These are phyloP conservation scores for Ganoderma meredithae DNA, from an alignment of 1,284 basidiomycete species.

Conservation along the genomic window DNA sequence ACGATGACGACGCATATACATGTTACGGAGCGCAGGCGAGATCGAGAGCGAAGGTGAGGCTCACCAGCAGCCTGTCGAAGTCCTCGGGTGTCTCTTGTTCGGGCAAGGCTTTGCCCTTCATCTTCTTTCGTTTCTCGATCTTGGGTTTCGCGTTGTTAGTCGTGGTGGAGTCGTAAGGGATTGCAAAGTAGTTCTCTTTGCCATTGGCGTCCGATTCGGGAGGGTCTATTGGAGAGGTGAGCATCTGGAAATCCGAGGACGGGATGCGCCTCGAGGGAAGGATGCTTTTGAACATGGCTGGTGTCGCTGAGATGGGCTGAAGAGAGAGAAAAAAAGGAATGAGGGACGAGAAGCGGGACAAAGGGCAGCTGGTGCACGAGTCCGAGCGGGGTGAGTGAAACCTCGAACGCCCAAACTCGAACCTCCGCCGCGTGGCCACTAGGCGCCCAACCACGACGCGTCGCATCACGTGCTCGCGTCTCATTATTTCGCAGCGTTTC, in stretches of 20 bases:
- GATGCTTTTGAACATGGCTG: slow-evolving; percentile 82
- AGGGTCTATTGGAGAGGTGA: slow-evolving; percentile 60
- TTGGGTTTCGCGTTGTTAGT: slow-evolving; percentile 35
- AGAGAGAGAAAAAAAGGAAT: slow-evolving; percentile 15
- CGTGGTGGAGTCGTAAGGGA: slow-evolving; percentile 29
- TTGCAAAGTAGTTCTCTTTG: slow-evolving; percentile 69
- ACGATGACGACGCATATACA: background rate
- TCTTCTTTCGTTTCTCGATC: slow-evolving; percentile 42
- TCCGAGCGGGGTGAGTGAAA: too few relatives aligned
- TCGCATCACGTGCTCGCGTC: slow-evolving; percentile 31
- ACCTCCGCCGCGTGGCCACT: slow-evolving; percentile 26
- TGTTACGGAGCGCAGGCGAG: background rate
- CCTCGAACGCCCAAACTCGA: slow-evolving; percentile 32
- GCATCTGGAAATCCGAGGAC: slow-evolving; percentile 72
- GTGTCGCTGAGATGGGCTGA: slow-evolving; percentile 18
- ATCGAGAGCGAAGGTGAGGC: slow-evolving; percentile 33
- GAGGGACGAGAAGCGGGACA: background rate
- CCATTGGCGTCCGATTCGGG: slow-evolving; percentile 46
- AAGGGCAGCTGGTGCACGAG: slow-evolving; percentile 14
- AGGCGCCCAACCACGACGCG: slow-evolving; percentile 18
- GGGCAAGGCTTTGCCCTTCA: slow-evolving; percentile 46
- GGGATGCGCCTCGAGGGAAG: slow-evolving; percentile 68
- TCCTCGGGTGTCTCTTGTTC: slow-evolving; percentile 57
- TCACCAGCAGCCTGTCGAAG: slow-evolving; percentile 77
- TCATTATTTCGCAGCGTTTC: slow-evolving; percentile 15